A percentile compares a stretch with the other conserved stretches of the same genome.
phyloP scores from a whole-genome alignment of 352 stramenopile genomes.

The Globisporangium iwayamae region DNA sequence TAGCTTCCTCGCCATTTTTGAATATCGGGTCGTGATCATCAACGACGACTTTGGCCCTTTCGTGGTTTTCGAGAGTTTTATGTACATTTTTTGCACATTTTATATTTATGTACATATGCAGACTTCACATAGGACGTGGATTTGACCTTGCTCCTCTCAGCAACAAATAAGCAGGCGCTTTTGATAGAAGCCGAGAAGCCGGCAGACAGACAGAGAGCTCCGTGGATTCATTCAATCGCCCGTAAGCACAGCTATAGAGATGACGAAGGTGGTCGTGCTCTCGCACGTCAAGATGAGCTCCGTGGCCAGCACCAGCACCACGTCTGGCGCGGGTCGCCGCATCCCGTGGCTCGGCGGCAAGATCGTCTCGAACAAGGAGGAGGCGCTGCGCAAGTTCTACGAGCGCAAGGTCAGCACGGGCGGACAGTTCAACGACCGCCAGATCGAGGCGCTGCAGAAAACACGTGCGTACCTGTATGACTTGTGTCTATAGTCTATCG shows the following conservation, averaged over 20 bases:
- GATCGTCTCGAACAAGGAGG: slow-evolving; percentile 82
- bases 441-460: slow-evolving; percentile 44
- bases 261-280: slow-evolving; percentile 46
- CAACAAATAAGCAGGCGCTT: background rate
- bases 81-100: no score
- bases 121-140: no score
- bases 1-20: slow-evolving; percentile 8
- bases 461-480: slow-evolving; percentile 28
- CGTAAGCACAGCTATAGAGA: background rate
- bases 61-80: no score
- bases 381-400: slow-evolving; percentile 84
- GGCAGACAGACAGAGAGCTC: background rate
- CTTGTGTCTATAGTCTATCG: background rate
- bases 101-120: no score
- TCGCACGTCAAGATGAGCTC: slow-evolving; percentile 69
- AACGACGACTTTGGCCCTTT: no score
- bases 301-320: slow-evolving; percentile 15
- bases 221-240: background rate
- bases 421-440: slow-evolving; percentile 39
- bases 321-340: slow-evolving; percentile 22
- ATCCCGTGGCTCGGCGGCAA: slow-evolving; percentile 80
- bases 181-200: background rate
- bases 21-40: no score
- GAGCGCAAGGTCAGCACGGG: slow-evolving; percentile 61
- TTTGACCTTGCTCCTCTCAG: no score